Base-by-base conservation (phyloP, 805 yeast genomes). In the Ogataea corticis region DNA sequence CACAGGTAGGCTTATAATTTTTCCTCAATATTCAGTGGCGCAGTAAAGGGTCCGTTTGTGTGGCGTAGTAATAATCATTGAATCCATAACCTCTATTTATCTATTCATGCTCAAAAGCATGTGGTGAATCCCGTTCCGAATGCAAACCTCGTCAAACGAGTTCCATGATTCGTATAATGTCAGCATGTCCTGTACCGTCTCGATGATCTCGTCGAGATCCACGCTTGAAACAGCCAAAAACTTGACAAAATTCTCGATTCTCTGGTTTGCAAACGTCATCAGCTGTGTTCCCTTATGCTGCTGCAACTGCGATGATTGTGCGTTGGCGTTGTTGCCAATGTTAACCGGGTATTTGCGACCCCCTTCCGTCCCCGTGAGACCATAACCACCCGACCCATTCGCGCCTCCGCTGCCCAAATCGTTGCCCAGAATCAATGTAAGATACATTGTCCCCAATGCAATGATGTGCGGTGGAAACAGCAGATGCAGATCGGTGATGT, bases 401-500 rank as follows among this genome's bases (percentile, higher is more conserved):
- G 40, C 2, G 15, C 17, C 27, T 7, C 32, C 33, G 25, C 23
- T 25, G 17, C 27, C 15, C 11, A 42, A 37, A 23, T 70, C 69
- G 43, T 67, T 69, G 50, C 76, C 76, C 37, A 86, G 63, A 18
- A 85, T 81, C 1, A 88, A 69, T 0, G 96, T 83, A 44, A 91
- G 72, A 65, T 88, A 90, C n/a, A 91, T 68, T 10, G 96, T 79
- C 0, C 94, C 80, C 32, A 85, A 67, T 3, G 97, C 96, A 7
- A 91, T 77, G 10, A 90, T 79, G 66, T 91, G 96, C 0, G 99
- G 99, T 0, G 98, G 92, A 51, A 80, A 83, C 13, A 91, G 62
- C 38, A 94, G 65, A 46, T 88, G 92, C 14, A 87, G 69, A 62
- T 94, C 98, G 0, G 96, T 89, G 36, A 89, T 82, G 63, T 86